Base-by-base conservation (phyloP, 768 basidiomycete genomes). In the Butyriboletus loyo region DNA sequence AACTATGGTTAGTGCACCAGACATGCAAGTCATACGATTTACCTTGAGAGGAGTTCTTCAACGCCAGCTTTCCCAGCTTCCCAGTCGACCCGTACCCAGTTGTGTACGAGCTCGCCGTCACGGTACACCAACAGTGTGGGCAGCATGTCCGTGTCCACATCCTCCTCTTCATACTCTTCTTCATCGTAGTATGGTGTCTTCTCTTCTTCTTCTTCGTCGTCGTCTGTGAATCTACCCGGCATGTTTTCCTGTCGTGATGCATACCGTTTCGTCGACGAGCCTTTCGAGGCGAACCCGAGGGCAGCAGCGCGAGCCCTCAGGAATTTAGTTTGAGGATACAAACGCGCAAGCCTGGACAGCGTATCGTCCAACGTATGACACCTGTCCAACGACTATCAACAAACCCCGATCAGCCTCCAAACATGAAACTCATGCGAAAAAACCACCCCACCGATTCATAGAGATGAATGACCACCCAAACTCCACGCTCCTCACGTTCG, bases 61-160 rank as follows among this genome's bases (percentile, higher is more conserved):
- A 91, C 62, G 24, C 84, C 86, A n/a, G 77, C 78, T 31, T 71
- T 63, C 13, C 83, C 84, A 0, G 86, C 87, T 66, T 89, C 89
- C 90, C 89, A 92, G 66, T 92, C 89, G 5, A 92, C 89, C 24
- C 90, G 77, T 9, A 92, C 86, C 90, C 90, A 92, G 44, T 88
- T 89, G 60, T 89, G 81, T n/a, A 90, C 81, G n/a, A 92, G 80
- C 55, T 89, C 82, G 17, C 90, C 89, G 52, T 81, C 83, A 17
- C 83, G 85, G 60, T 92, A 92, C 5, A 88, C 86, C 13, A 90
- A 77, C 63, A 90, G 66, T 1, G 89, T 90, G 0, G 89, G 89
- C 25, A 91, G 75, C 77, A 91, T 82, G 64, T 91, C 89, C 5
- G 84, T 78, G 60, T 91, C 89, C 37, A 90, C 83, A 27, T 83